Percentiles rank a stretch among this genome's conserved stretches.
Evolutionary conservation across 2,329 filamentous ascomycete genomes (phyloP).

Genomic region (Aureobasidium namibiae): DNA sequence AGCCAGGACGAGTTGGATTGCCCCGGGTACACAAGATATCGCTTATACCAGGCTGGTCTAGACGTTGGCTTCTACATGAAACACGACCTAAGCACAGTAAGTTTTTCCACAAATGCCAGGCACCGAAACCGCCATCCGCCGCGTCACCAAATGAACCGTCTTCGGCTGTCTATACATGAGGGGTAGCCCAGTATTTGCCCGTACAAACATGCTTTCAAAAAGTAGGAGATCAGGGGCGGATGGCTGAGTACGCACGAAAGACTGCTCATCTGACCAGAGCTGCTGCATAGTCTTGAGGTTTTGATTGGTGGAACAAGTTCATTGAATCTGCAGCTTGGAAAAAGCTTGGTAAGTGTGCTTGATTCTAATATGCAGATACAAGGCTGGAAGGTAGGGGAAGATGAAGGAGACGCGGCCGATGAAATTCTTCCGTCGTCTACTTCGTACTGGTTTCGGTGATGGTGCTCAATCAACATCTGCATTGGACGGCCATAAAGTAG

Average conservation of each 20-base stretch:
- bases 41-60: not conserved
- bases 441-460: no score
- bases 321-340: no score
- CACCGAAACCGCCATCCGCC: not conserved
- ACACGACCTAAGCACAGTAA: not conserved
- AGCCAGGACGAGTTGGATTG: not conserved
- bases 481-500: no score
- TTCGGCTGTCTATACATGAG: not conserved
- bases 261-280: not conserved
- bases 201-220: not conserved
- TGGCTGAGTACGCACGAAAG: not conserved
- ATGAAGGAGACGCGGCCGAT: not conserved
- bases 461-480: no score
- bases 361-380: not conserved
- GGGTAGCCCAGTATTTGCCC: not conserved
- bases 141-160: not conserved
- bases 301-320: not conserved
- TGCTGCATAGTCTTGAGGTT: not conserved
- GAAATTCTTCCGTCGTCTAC: no score
- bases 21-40: fast-evolving
- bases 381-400: not conserved
- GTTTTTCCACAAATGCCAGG: not conserved
- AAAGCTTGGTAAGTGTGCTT: not conserved
- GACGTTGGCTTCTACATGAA: not conserved
- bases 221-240: not conserved